Evolutionary conservation across 176 grass and related monocot species (phyloP), one percentile per base, ranked within the genome.

Genomic region (Rhynchospora breviuscula): DNA sequence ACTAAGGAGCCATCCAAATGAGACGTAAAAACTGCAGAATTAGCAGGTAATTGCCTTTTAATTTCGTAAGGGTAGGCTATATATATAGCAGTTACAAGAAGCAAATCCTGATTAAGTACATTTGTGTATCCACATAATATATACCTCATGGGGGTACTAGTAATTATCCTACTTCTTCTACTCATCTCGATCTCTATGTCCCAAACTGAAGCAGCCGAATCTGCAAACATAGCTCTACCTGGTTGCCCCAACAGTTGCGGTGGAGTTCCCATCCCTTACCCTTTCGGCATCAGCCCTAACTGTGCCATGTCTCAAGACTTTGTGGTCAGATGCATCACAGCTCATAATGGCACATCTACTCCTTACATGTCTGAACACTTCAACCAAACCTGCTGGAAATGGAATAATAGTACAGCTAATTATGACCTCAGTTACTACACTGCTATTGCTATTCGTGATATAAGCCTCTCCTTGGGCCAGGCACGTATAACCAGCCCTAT

Each of bases 211-310:
- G 35, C 35, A 22, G 9, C 25, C 11, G 21, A 66, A 66, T 66
- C 10, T 59, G n/a, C 19, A 9, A 67, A 6, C 11, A 47, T 67
- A 9, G 19, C 63, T 48, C 7, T 35, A 45, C 63, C 59, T 25
- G 63, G 60, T 18, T 82, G 60, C 35, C 29, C 17, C 6, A 33
- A 54, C 1, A 83, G 35, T 7, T 83, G 46, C 14, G 40, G 59
- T 54, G 10, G 59, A 51, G 22, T 83, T 83, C 11, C n/a, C 13
- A 49, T 83, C 74, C n/a, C 80, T 66, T 83, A 83, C 47, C 74
- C 74, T 53, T 78, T 78, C 9, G 74, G 74, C 74, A 58, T 57
- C 26, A 48, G 74, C 18, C 9, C 40, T 7, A 78, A 78, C 23
- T 78, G 74, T 46, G 57, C 74, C 52, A n/a, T 75, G 35, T 26